These are phyloP conservation scores for Iris macrosiphon DNA, from an alignment of 106 monocot genomes.

Conservation along the genomic window DNA sequence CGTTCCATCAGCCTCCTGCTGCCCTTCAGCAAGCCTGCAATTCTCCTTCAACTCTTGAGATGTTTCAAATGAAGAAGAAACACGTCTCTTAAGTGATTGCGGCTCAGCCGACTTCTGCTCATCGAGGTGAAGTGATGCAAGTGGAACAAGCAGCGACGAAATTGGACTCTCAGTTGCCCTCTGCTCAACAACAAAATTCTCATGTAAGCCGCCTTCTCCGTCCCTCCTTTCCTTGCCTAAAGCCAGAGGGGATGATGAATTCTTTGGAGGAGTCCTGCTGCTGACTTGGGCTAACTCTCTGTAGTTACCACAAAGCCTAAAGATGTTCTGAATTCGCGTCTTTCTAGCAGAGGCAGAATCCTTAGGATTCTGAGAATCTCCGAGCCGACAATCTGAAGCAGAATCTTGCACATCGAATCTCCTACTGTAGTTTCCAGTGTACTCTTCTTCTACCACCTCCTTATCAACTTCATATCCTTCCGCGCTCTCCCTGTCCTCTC, in stretches of 20 bases:
- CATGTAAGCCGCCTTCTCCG: neutral
- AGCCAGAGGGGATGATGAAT: conserved; percentile 5
- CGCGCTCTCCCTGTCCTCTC: conserved; percentile 35
- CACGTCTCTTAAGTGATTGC: neutral
- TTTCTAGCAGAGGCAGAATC: conserved; percentile 36
- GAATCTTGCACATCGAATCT: neutral
- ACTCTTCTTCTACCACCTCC: conserved; percentile 49
- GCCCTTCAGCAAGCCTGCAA: conserved; percentile 11
- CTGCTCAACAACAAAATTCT: neutral
- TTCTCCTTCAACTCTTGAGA: conserved; percentile 45
- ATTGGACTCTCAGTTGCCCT: conserved; percentile 18
- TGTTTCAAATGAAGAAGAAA: conserved; percentile 4
- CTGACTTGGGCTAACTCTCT: conserved; percentile 62
- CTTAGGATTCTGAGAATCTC: conserved; percentile 4
- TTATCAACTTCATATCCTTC: conserved; percentile 54
- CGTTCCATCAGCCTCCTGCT: conserved; percentile 20
- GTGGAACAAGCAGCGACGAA: conserved; percentile 19
- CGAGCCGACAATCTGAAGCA: neutral
- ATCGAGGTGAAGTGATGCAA: conserved; percentile 16
- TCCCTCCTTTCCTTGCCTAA: neutral
- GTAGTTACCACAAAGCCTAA: conserved; percentile 87
- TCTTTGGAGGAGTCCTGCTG: conserved; percentile 24
- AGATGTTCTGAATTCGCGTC: conserved; percentile 88
- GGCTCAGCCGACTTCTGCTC: conserved; percentile 8
- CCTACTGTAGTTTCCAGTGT: neutral